Conservation (phyloP, 2,329 filamentous ascomycete species). For the Xylaria hypoxylon region DNA sequence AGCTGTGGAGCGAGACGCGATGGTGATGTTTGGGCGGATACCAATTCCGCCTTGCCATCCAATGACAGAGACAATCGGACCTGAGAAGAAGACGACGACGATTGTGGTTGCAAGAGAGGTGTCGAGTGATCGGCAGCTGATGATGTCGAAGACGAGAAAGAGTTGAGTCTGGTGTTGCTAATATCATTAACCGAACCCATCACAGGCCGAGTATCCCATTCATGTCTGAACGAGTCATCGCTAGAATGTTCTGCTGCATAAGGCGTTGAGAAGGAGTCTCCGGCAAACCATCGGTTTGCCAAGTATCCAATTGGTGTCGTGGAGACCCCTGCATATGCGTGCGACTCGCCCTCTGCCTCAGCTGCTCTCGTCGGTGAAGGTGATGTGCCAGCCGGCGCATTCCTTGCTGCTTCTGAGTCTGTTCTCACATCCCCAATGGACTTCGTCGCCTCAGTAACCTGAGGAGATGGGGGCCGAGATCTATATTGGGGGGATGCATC, state of each 20-base stretch:
- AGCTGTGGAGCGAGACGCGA: conserved; percentile 70
- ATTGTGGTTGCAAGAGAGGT: conserved; percentile 53
- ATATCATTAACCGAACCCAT: conserved; percentile 21
- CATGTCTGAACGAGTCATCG: conserved; percentile 62
- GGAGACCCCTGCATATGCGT: conserved; percentile 54
- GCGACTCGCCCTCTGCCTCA: conserved; percentile 41
- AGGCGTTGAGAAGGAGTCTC: conserved; percentile 64
- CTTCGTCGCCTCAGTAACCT: conserved; percentile 22
- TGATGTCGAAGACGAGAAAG: conserved; percentile 58
- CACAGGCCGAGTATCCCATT: conserved; percentile 26
- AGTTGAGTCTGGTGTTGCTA: conserved; percentile 53
- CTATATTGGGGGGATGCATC: conserved; percentile 41
- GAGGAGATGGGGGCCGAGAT: conserved; percentile 43
- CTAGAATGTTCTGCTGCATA: conserved; percentile 54
- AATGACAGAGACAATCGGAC: conserved; percentile 85
- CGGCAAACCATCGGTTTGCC: conserved; percentile 68
- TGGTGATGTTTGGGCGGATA: conserved; percentile 76
- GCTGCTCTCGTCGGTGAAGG: conserved; percentile 43
- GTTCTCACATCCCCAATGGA: conserved; percentile 21
- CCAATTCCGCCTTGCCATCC: conserved; percentile 90
- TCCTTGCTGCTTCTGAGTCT: conserved; percentile 35
- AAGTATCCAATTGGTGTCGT: conserved; percentile 63
- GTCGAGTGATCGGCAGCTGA: conserved; percentile 55
- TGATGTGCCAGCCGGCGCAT: conserved; percentile 38
- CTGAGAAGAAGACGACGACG: conserved; percentile 58